Conservation (phyloP, 2,329 filamentous ascomycete species). For the Cadophora luteo-olivacea region DNA sequence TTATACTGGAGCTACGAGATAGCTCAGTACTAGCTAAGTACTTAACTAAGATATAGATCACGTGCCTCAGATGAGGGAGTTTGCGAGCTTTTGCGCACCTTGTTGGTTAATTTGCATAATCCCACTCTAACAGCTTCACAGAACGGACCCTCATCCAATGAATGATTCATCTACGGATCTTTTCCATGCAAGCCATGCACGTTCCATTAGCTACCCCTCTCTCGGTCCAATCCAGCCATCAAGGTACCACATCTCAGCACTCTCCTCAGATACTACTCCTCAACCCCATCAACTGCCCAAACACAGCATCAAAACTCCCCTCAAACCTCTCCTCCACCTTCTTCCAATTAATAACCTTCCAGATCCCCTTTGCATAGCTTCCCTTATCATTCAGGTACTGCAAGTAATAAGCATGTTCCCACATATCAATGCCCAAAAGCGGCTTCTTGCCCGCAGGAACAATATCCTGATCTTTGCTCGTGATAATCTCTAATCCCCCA, state of each 20-base stretch:
- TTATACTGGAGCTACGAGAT: too few species aligned
- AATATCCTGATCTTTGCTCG: conserved; percentile 87
- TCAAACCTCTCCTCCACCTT: conserved; percentile 68
- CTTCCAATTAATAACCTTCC: conserved; percentile 82
- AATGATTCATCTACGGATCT: too few species aligned
- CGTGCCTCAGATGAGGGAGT: background rate
- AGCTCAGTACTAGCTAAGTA: too few species aligned
- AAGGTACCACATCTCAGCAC: background rate
- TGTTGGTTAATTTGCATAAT: background rate
- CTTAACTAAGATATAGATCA: background rate
- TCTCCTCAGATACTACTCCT: conserved; percentile 25
- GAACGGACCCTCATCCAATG: too few species aligned
- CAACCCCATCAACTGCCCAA: conserved; percentile 34
- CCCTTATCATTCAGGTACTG: conserved; percentile 82
- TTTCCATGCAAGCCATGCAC: background rate
- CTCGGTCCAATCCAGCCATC: background rate
- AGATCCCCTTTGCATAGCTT: conserved; percentile 77
- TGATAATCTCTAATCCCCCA: conserved; percentile 71
- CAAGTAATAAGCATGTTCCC: conserved; percentile 92
- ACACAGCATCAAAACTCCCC: conserved; percentile 50
- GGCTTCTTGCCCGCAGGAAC: conserved; percentile 70
- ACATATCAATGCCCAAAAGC: conserved; percentile 84
- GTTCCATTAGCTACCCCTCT: background rate
- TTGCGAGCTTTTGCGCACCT: background rate
- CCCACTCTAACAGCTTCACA: background rate